Conservation (phyloP, 1,284 basidiomycete species). For the Apiotrichum laibachii region DNA sequence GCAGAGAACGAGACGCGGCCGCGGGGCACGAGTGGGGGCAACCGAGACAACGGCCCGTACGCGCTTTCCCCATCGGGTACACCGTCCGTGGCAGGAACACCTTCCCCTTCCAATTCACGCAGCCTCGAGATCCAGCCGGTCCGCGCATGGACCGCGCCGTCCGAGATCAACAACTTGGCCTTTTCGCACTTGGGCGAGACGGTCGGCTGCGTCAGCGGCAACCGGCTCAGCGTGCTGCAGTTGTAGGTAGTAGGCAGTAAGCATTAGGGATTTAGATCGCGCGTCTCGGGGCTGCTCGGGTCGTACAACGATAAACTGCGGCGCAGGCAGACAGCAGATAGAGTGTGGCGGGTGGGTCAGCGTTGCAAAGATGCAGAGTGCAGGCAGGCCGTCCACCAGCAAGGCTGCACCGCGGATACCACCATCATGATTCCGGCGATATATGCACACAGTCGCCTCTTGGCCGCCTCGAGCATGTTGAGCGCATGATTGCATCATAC, state of each 20-base stretch:
- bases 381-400: no score
- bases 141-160: conserved; percentile 75
- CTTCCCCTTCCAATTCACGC: conserved; percentile 41
- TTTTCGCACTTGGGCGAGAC: conserved; percentile 74
- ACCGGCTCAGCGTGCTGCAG: conserved; percentile 73
- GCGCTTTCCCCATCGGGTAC: conserved; percentile 49
- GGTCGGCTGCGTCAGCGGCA: conserved; percentile 84
- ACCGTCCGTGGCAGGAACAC: conserved; percentile 65
- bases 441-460: no score
- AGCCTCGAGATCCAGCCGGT: conserved; percentile 63
- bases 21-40: background rate
- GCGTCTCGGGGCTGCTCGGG: no score
- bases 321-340: no score
- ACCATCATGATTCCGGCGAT: no score
- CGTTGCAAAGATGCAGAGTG: no score
- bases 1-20: conserved; percentile 14
- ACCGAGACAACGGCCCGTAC: conserved; percentile 20
- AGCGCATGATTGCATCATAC: background rate
- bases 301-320: no score
- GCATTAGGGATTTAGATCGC: no score
- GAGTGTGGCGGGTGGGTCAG: no score
- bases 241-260: background rate
- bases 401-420: no score
- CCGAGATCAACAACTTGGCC: conserved; percentile 79
- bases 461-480: background rate